Evolutionary conservation across 345 rosid genomes (phyloP), one percentile per base, ranked within the genome.

Genomic region (Anastatica hierochuntica): DNA sequence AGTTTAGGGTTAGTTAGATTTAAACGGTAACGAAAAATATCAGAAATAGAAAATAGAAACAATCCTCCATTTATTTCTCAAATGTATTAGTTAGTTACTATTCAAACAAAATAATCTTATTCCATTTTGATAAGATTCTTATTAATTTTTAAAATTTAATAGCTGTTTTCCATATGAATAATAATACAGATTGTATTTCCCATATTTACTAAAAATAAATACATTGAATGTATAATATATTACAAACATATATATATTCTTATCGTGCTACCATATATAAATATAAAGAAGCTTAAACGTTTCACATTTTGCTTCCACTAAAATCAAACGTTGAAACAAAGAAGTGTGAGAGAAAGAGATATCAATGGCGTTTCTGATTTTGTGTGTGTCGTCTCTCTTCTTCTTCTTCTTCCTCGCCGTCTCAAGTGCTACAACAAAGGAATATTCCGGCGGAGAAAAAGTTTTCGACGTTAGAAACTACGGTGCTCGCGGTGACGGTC

Each of bases 391-490:
- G 3, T 40, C 37, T 31, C 56, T 64, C 57, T 41, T 45, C 62
- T 51, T 15, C 33, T 29, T 29, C 58, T 50, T 58, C 58, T 15
- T 36, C 47, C 44, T 56, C 18, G 54, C 49, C 27, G 64, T 31
- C 37, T 16, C 63, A 36, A 40, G 46, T 10, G 5, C 56, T 27
- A 34, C 43, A 1, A 3, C 38, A 3, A 14, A 29, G 17, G 17
- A 17, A 12, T 20, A 46, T 9, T 8, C 40, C 43, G 23, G 11
- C 15, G 6, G 10, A n/a, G 4, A 2, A 14, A 62, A 50, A 23
- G 15, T 56, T 6, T 69, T 69, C 14, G 64, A 69, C 43, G 64
- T 69, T 14, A 55, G 69, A 69, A 21, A 21, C 27, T 69, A 57
- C 45, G 69, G 73, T 44, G 73, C 73, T 46, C 35, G 33, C 3